phyloP scores from a whole-genome alignment of 192 early-diverging fungal species.

The Rhizophagus prolifer region DNA sequence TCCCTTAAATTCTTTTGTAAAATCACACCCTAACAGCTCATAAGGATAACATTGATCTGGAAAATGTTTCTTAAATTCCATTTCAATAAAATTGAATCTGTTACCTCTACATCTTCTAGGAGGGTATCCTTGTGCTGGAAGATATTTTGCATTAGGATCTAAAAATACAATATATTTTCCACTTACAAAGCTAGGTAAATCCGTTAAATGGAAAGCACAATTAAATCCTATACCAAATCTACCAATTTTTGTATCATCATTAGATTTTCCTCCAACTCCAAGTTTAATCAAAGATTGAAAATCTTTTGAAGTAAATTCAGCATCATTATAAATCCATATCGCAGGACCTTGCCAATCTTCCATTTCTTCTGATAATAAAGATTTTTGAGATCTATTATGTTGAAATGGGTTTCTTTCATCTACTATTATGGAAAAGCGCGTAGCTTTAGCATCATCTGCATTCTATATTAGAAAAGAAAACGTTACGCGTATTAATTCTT shows the following conservation, averaged over 20 bases:
- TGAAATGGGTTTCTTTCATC: not conserved
- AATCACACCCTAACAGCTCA: slow-evolving; percentile 10
- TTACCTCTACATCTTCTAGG: not conserved
- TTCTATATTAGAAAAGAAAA: slow-evolving; percentile 34
- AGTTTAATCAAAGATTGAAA: slow-evolving; percentile 30
- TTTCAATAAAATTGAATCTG: slow-evolving; percentile 3
- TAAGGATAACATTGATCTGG: slow-evolving; percentile 26
- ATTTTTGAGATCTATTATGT: not conserved
- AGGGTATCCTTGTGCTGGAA: slow-evolving; percentile 2
- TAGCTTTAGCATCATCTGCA: slow-evolving; percentile 31
- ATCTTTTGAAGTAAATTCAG: slow-evolving; percentile 26
- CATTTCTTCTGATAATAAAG: slow-evolving; percentile 28
- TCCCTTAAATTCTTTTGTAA: slow-evolving; percentile 15
- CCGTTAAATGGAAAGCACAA: slow-evolving; percentile 21
- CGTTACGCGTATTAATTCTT: not conserved
- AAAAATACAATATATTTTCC: slow-evolving; percentile 30
- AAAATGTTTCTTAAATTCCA: slow-evolving; percentile 10
- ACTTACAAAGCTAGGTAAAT: slow-evolving; percentile 33
- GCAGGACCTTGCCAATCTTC: slow-evolving; percentile 33
- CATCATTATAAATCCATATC: slow-evolving; percentile 32
- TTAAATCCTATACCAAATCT: slow-evolving; percentile 27
- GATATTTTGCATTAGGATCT: slow-evolving; percentile 23
- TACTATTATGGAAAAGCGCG: not conserved
- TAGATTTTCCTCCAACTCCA: slow-evolving; percentile 33
- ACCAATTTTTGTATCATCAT: slow-evolving; percentile 19